Base-by-base conservation (phyloP, 768 basidiomycete species). In the Phanerochaete sordida region DNA sequence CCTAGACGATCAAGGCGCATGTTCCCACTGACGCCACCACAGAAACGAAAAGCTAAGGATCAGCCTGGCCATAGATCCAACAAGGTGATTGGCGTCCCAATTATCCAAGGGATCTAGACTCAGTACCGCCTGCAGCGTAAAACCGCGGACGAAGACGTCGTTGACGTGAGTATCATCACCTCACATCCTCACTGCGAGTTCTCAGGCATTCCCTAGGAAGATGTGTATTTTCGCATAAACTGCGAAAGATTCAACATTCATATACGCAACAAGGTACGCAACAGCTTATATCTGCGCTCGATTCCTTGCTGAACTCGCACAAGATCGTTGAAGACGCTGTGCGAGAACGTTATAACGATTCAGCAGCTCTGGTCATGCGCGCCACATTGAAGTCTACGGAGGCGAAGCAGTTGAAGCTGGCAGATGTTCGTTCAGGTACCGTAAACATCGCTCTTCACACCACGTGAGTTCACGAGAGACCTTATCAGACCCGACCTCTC, bases 231-330 rank as follows among this genome's bases (percentile, higher is more conserved):
- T 69, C 84, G 91, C 50, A 82, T 98, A 50, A 98, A 98, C 75
- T 91, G 87, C 69, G 88, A 94, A 65, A 89, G 84, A 66, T 96
- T 95, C 73, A 86, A 90, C 64, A 78, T 93, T 31, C 87, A 92
- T 66, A 84, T 97, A 55, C 88, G 96, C 45, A 96, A 97, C 74
- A 79, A 87, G 69, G 93, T 93, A 65, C 8, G 84, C 66, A n/a
- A 7, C 48, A 5, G 8, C 4, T 4, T 43, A 9, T 19, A 39
- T 31, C 43, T 37, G 43, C 51, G 59, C 63, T 51, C 23, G 28
- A 52, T 30, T 63, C 64, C 60, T 65, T 67, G 49, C 58, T 56
- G 27, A 37, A 47, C 45, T 53, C 39, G 21, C 2, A 1, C 11
- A 70, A 95, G 93, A 79, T 98, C 49, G 84, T 98, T 50, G 85